Percentiles rank a stretch among this genome's conserved stretches.
Evolutionary conservation across 768 basidiomycete species (phyloP).

Genomic region (Tremella mesenterica): DNA sequence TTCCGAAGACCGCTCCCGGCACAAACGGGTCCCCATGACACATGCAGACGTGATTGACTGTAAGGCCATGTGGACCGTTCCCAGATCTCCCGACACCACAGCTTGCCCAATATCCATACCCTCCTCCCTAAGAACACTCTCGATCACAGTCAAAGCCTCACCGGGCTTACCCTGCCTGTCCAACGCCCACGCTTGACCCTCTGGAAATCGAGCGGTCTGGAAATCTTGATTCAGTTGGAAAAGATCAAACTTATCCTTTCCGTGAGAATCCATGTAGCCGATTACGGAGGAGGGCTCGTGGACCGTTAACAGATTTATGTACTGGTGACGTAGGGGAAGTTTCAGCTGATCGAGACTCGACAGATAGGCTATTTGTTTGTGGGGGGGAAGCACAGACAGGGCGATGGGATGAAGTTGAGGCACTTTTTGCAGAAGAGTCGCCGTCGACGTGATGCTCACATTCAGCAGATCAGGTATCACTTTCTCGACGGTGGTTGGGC

Average conservation of each 20-base stretch:
- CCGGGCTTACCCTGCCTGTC: conserved; percentile 58
- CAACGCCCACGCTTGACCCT: conserved; percentile 74
- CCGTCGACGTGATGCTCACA: conserved; percentile 58
- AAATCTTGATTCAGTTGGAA: conserved; percentile 55
- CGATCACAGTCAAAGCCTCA: conserved; percentile 61
- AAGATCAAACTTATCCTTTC: conserved; percentile 54
- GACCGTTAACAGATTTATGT: conserved; percentile 65
- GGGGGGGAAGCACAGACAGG: conserved; percentile 49
- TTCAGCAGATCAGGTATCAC: conserved; percentile 61
- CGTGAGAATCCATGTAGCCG: conserved; percentile 54
- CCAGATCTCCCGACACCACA: conserved; percentile 9
- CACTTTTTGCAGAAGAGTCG: conserved; percentile 56
- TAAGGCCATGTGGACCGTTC: conserved; percentile 11
- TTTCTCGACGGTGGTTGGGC: conserved; percentile 48
- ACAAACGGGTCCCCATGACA: conserved; percentile 58
- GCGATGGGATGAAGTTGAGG: conserved; percentile 64
- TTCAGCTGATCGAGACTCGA: conserved; percentile 53
- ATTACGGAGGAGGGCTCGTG: conserved; percentile 61
- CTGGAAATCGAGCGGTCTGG: conserved; percentile 58
- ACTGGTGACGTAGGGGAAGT: conserved; percentile 52
- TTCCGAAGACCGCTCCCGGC: conserved; percentile 53
- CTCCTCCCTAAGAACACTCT: conserved; percentile 42
- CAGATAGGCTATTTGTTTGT: conserved; percentile 66
- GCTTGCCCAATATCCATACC: conserved; percentile 26
- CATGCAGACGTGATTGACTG: conserved; percentile 53